phyloP scores from a whole-genome alignment of 148 eudicot genomes.

The Amaranthus palmeri region DNA sequence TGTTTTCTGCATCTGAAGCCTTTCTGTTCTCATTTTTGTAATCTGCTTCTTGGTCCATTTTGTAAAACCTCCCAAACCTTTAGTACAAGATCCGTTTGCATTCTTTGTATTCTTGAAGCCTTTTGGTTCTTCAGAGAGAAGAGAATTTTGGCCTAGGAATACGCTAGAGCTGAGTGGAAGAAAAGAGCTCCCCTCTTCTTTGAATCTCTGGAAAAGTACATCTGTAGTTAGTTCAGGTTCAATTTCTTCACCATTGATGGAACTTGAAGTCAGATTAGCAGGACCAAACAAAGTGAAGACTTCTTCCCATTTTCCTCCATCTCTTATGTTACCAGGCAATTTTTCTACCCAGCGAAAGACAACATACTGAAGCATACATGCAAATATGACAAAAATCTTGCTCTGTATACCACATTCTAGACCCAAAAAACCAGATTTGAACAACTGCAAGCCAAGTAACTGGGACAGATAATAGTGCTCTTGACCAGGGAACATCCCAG shows the following conservation, averaged over 20 bases:
- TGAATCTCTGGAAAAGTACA: constrained; percentile 34
- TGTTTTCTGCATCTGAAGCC: constrained; percentile 81
- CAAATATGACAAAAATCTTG: constrained; percentile 80
- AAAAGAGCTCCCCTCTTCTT: constrained; percentile 37
- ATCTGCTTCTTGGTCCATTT: constrained; percentile 87
- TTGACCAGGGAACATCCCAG: constrained; percentile 92
- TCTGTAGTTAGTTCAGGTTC: constrained; percentile 31
- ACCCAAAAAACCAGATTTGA: constrained; percentile 69
- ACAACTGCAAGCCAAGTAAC: constrained; percentile 68
- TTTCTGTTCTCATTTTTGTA: constrained; percentile 65
- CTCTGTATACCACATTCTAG: constrained; percentile 83
- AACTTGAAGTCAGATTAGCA: constrained; percentile 27
- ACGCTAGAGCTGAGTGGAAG: constrained; percentile 26
- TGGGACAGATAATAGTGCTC: constrained; percentile 48
- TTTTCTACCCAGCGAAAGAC: constrained; percentile 85
- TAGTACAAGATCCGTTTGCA: constrained; percentile 46
- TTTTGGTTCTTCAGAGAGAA: constrained; percentile 21
- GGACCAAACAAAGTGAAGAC: constrained; percentile 81
- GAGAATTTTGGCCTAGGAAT: constrained; percentile 24
- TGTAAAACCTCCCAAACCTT: constrained; percentile 65
- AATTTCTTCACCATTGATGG: constrained; percentile 37
- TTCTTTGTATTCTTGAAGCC: constrained; percentile 28
- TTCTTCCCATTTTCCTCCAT: constrained; percentile 67
- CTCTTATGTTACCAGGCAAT: constrained; percentile 41
- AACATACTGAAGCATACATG: constrained; percentile 93